phyloP scores from a whole-genome alignment of 208 protist genomes.

The Perkinsela sp. region DNA sequence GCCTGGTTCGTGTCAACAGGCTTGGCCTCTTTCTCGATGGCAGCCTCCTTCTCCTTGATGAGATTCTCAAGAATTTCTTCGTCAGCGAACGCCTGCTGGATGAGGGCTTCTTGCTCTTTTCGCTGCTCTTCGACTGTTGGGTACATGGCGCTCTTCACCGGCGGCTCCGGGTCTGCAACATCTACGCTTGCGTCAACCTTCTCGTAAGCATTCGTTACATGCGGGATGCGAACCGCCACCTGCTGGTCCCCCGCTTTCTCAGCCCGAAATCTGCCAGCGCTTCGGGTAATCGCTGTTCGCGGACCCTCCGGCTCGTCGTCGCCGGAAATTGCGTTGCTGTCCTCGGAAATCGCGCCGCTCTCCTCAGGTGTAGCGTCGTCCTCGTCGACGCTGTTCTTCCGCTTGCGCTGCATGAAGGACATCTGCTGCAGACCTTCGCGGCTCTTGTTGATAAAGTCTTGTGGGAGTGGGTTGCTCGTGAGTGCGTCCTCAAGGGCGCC shows the following conservation, averaged over 20 bases:
- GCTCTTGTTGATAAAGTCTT: slow-evolving; percentile 4
- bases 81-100: slow-evolving; percentile 57
- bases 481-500: slow-evolving; percentile 13
- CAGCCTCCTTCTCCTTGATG: slow-evolving; percentile 40
- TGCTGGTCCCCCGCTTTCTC: not conserved
- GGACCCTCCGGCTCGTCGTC: slow-evolving; percentile 7
- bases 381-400: slow-evolving; percentile 12
- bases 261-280: not conserved
- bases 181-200: not conserved
- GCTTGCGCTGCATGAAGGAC: slow-evolving; percentile 15
- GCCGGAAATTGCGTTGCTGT: slow-evolving; percentile 3
- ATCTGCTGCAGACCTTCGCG: slow-evolving; percentile 6
- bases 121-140: slow-evolving; percentile 9
- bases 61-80: slow-evolving; percentile 67
- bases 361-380: slow-evolving; percentile 6
- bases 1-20: slow-evolving; percentile 45
- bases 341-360: slow-evolving; percentile 4
- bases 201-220: not conserved
- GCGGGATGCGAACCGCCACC: not conserved
- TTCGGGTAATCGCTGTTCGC: not conserved
- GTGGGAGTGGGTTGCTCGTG: slow-evolving; percentile 3
- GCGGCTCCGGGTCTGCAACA: not conserved
- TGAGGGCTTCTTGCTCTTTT: slow-evolving; percentile 45
- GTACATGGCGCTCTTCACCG: not conserved
- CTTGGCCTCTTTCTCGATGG: slow-evolving; percentile 49